Evolutionary conservation across 495 filamentous ascomycete species (phyloP).

Genomic region (Cryomyces antarcticus): DNA sequence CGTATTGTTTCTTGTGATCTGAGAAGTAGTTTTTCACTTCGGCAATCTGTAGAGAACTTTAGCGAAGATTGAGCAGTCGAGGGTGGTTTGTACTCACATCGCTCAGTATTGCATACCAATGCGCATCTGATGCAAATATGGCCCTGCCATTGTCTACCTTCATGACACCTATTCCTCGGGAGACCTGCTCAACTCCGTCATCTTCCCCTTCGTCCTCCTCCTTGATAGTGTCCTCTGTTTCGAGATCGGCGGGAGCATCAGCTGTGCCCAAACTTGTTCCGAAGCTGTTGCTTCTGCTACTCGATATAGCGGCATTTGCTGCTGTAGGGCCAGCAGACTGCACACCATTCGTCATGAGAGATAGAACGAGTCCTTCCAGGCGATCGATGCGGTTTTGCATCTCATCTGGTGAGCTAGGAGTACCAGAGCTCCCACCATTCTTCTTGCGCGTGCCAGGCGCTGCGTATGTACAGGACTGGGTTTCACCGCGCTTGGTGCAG

Average conservation of each 20-base stretch:
- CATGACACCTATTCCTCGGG: slow-evolving; percentile 77
- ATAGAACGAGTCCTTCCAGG: slow-evolving; percentile 82
- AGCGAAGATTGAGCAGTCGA: slow-evolving; percentile 2
- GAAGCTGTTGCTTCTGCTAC: slow-evolving; percentile 30
- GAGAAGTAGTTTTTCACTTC: slow-evolving; percentile 84
- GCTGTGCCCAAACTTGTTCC: slow-evolving; percentile 2
- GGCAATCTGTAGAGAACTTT: slow-evolving; percentile 37
- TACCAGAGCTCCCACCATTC: slow-evolving; percentile 37
- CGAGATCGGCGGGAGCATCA: slow-evolving; percentile 28
- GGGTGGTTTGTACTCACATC: slow-evolving; percentile 37
- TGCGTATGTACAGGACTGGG: slow-evolving; percentile 75
- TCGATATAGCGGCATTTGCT: slow-evolving; percentile 40
- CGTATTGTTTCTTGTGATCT: slow-evolving; percentile 46
- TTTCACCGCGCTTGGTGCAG: slow-evolving; percentile 75
- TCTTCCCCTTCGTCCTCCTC: slow-evolving; percentile 38
- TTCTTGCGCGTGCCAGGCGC: slow-evolving; percentile 58
- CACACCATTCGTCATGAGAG: slow-evolving; percentile 77
- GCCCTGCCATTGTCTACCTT: slow-evolving; percentile 75
- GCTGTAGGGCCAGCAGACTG: slow-evolving; percentile 38
- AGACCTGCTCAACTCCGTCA: slow-evolving; percentile 82
- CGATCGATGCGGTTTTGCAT: slow-evolving; percentile 99
- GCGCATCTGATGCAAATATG: slow-evolving; percentile 76
- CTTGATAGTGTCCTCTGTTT: slow-evolving; percentile 31
- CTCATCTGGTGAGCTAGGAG: slow-evolving; percentile 58
- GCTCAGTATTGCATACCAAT: slow-evolving; percentile 80